Evolutionary conservation across 1,284 basidiomycete species (phyloP).

Genomic region (Tilletiopsis washingtonensis): DNA sequence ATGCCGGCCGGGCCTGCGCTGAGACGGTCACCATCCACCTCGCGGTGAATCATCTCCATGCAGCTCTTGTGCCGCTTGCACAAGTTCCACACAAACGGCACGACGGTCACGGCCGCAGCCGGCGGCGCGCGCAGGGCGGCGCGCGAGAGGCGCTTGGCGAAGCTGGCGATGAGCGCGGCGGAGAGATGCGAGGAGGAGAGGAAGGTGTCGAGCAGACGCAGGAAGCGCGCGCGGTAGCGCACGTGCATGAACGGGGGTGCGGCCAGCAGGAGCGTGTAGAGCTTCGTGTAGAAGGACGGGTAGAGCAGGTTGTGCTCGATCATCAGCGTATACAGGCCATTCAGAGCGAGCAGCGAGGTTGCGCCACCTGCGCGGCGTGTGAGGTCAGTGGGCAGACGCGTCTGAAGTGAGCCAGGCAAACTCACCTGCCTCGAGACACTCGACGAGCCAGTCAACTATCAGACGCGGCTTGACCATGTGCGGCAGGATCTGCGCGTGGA

Average conservation of each 20-base stretch:
- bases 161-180: constrained; percentile 79
- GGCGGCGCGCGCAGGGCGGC: constrained; percentile 79
- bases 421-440: constrained; percentile 58
- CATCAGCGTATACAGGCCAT: constrained; percentile 84
- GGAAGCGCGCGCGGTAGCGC: constrained; percentile 87
- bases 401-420: background rate
- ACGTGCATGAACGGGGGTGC: constrained; percentile 69
- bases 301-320: constrained; percentile 91
- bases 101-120: constrained; percentile 76
- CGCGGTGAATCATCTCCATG: constrained; percentile 80
- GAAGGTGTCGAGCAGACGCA: constrained; percentile 84
- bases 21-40: constrained; percentile 34
- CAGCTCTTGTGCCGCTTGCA: constrained; percentile 84
- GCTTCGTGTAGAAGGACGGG: constrained; percentile 86
- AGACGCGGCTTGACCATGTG: constrained; percentile 65
- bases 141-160: constrained; percentile 81
- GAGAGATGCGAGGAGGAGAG: constrained; percentile 86
- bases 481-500: constrained; percentile 77
- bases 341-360: constrained; percentile 81
- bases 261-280: constrained; percentile 68
- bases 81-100: constrained; percentile 91
- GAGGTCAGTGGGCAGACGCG: background rate
- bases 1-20: constrained; percentile 32
- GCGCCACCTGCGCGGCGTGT: constrained; percentile 60
- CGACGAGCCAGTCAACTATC: constrained; percentile 89